phyloP scores from a whole-genome alignment of 2,329 filamentous ascomycete genomes.

The Fusarium drepaniforme region DNA sequence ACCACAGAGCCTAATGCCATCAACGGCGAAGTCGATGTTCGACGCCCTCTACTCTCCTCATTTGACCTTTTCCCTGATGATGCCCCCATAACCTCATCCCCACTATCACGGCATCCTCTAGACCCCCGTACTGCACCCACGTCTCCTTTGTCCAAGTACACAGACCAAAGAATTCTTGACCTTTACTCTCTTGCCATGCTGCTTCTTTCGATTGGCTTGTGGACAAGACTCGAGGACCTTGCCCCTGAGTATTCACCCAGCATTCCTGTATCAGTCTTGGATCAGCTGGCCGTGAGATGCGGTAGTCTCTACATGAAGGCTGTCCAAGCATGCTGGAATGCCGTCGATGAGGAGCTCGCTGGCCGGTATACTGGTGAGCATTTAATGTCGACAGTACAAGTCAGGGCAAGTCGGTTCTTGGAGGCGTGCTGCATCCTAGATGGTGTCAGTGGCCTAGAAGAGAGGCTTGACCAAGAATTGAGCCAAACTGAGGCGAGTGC shows the following conservation, averaged over 20 bases:
- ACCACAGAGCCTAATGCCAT: constrained; percentile 56
- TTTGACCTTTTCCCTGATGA: constrained; percentile 76
- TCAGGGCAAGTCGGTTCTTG: constrained; percentile 67
- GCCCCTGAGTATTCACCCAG: constrained; percentile 59
- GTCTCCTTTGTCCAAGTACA: constrained; percentile 61
- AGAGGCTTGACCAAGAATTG: constrained; percentile 63
- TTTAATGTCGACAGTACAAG: constrained; percentile 65
- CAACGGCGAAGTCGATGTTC: constrained; percentile 69
- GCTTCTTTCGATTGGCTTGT: constrained; percentile 80
- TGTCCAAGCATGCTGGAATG: constrained; percentile 77
- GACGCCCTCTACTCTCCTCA: constrained; percentile 77
- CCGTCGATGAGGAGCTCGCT: constrained; percentile 72
- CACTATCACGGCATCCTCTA: constrained; percentile 70
- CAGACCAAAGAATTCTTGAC: constrained; percentile 72
- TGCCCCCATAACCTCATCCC: constrained; percentile 22
- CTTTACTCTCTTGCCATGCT: constrained; percentile 81
- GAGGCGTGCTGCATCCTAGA: constrained; percentile 73
- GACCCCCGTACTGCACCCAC: constrained; percentile 65
- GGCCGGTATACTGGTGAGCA: constrained; percentile 62
- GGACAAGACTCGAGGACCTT: constrained; percentile 73
- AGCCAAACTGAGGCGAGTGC: constrained; percentile 39
- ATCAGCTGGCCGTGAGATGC: constrained; percentile 75
- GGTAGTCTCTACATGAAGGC: constrained; percentile 82
- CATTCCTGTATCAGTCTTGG: constrained; percentile 71
- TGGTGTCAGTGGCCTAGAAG: constrained; percentile 67